Conservation (phyloP, 208 protist genomes). For the Trypanosoma caninum region DNA sequence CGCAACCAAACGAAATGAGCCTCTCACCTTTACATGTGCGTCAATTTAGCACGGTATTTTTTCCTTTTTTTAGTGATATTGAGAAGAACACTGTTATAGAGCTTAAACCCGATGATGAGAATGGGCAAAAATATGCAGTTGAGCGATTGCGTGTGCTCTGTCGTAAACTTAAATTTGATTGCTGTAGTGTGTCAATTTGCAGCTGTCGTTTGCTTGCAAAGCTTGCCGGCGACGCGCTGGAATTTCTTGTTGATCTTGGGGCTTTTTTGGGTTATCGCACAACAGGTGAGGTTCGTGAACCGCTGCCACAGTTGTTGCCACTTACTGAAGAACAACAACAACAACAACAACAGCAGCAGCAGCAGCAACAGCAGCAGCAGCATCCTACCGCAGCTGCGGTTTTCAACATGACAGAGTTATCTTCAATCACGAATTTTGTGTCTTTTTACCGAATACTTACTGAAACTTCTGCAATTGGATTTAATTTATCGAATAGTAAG, state of each 20-base stretch:
- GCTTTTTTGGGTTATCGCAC: slow-evolving; percentile 10
- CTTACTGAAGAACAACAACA: background rate
- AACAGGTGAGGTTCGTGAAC: slow-evolving; percentile 2
- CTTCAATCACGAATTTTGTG: slow-evolving; percentile 23
- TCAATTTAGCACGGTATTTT: too few relatives aligned
- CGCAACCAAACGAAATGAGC: too few relatives aligned
- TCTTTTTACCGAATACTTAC: slow-evolving; percentile 50
- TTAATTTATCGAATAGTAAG: slow-evolving; percentile 31
- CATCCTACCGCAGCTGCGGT: background rate
- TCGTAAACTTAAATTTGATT: slow-evolving; percentile 1
- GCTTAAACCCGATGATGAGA: too few relatives aligned
- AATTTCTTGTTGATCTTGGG: slow-evolving; percentile 8
- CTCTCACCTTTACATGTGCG: too few relatives aligned
- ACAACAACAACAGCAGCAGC: background rate
- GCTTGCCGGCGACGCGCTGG: slow-evolving; percentile 9
- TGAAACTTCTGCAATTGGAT: slow-evolving; percentile 32
- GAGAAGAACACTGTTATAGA: too few relatives aligned
- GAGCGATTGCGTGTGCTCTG: slow-evolving; percentile 8
- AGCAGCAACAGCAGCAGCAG: too few relatives aligned
- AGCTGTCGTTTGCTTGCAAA: slow-evolving; percentile 3
- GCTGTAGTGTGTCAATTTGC: background rate
- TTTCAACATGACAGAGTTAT: slow-evolving; percentile 39
- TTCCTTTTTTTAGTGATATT: too few relatives aligned
- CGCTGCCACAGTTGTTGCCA: background rate
- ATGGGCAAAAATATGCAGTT: too few relatives aligned